These are phyloP conservation scores for Cryphonectria radicalis DNA, from an alignment of 2,329 filamentous ascomycete species.

Conservation along the genomic window DNA sequence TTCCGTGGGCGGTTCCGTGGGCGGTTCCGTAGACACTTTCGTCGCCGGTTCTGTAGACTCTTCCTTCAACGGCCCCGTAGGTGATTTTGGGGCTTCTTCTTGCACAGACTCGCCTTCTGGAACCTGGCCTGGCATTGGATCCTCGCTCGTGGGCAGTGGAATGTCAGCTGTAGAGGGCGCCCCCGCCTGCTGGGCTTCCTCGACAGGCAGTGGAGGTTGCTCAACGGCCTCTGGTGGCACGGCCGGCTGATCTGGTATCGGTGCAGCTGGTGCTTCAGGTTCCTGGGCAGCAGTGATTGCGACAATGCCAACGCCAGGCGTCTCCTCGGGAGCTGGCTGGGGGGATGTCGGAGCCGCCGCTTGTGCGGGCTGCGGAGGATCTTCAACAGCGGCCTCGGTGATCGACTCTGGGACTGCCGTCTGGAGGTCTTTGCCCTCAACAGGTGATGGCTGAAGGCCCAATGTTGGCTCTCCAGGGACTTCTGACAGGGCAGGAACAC, in stretches of 20 bases:
- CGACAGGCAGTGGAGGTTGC: neutral
- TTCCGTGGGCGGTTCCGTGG: neutral
- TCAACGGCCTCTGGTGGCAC: slow-evolving; percentile 12
- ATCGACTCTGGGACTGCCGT: slow-evolving; percentile 9
- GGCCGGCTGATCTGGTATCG: slow-evolving; percentile 12
- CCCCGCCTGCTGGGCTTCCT: slow-evolving; percentile 1
- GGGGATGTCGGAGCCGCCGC: slow-evolving; percentile 9
- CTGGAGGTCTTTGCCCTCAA: slow-evolving; percentile 6
- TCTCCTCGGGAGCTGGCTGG: slow-evolving; percentile 12
- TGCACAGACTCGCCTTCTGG: neutral
- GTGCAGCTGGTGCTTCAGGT: neutral
- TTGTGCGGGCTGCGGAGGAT: slow-evolving; percentile 12
- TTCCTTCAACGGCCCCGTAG: neutral
- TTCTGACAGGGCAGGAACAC: slow-evolving; percentile 9
- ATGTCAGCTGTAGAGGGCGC: slow-evolving; percentile 13
- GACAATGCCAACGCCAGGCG: slow-evolving; percentile 5
- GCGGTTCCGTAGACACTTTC: neutral
- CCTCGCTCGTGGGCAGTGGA: slow-evolving; percentile 23
- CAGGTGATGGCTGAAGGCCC: slow-evolving; percentile 22
- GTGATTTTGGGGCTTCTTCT: too few relatives aligned
- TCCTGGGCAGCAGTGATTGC: slow-evolving; percentile 13
- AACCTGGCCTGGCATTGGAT: slow-evolving; percentile 23
- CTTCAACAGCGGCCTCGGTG: neutral
- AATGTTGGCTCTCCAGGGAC: slow-evolving; percentile 20
- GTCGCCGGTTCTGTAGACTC: neutral